Evolutionary conservation across 1,139 yeast species (phyloP), one percentile per base, ranked within the genome.

Genomic region (Pneumocystis oryctolagi): DNA sequence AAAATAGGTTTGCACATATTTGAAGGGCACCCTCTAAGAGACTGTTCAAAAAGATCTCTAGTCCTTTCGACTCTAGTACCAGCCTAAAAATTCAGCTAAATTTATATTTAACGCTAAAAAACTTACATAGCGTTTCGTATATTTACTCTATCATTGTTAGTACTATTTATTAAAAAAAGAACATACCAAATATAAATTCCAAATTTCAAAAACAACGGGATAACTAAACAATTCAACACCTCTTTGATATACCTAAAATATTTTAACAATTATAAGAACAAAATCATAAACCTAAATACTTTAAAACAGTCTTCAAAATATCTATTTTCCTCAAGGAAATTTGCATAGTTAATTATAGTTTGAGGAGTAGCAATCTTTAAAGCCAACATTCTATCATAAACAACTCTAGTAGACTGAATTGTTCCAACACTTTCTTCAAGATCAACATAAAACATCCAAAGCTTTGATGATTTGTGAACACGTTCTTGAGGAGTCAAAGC

Each of bases 381-480:
- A 34, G 77, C 79, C 58, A 89, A 79, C 64, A 84, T 76, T 59
- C 79, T 76, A 58, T 85, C 84, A 71, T 88, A 89, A 0, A 84
- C 82, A 1, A 71, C 69, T 60, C 77, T 71, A 0, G 80, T 77
- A 40, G 74, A 75, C 1, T 72, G 75, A 8, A 78, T 64, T 47
- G 82, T 80, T 5, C 81, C 79, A 58, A 80, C 75, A 30, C 87
- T 80, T 72, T 87, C 95, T 28, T 85, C 77, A 34, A 88, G 72
- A 69, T 89, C 96, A 42, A 89, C 73, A 70, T 87, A 88, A 66
- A 82, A 82, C 6, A 81, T 75, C 96, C 96, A 89, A 3, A 89
- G 73, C 64, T 80, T 81, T 62, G 77, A 75, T 3, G 87, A 83
- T 68, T 82, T 84, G 70, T 81, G 83, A 3, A 85, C 70, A 32